phyloP scores from a whole-genome alignment of 495 filamentous ascomycete genomes.

The Tetracladium setigerum region DNA sequence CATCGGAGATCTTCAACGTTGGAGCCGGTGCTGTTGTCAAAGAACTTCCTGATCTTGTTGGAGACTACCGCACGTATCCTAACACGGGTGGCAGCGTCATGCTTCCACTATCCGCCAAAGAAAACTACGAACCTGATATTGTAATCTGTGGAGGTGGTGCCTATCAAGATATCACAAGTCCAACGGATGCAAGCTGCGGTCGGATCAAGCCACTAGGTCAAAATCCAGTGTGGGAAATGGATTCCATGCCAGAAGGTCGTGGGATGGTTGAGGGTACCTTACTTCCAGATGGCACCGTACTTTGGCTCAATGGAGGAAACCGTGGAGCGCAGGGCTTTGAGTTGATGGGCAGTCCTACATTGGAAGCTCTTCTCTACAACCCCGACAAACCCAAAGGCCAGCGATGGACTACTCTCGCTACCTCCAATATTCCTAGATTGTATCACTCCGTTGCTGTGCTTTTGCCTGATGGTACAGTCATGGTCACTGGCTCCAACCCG shows the following conservation, averaged over 20 bases:
- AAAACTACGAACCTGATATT: slow-evolving; percentile 44
- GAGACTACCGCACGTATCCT: slow-evolving; percentile 54
- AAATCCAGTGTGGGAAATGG: slow-evolving; percentile 52
- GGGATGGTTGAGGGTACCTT: slow-evolving; percentile 53
- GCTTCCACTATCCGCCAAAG: slow-evolving; percentile 44
- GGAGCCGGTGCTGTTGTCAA: slow-evolving; percentile 31
- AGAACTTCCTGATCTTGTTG: slow-evolving; percentile 46
- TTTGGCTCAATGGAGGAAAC: slow-evolving; percentile 52
- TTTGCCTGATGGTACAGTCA: slow-evolving; percentile 49
- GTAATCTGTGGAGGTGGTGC: slow-evolving; percentile 57
- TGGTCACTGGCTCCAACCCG: slow-evolving; percentile 52
- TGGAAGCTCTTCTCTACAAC: slow-evolving; percentile 52
- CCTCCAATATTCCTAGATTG: slow-evolving; percentile 42
- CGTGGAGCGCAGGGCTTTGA: slow-evolving; percentile 53
- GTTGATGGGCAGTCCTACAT: slow-evolving; percentile 41
- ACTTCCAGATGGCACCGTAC: slow-evolving; percentile 52
- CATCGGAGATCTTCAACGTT: slow-evolving; percentile 48
- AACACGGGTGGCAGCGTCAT: slow-evolving; percentile 56
- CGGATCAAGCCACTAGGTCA: slow-evolving; percentile 44
- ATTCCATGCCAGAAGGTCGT: slow-evolving; percentile 54
- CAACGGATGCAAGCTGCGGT: slow-evolving; percentile 52
- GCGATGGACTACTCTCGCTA: slow-evolving; percentile 43
- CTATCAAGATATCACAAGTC: slow-evolving; percentile 53
- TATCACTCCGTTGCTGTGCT: slow-evolving; percentile 53
- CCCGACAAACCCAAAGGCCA: slow-evolving; percentile 38